Conservation (phyloP, 106 monocot species). For the Acanthochlamys bracteata region DNA sequence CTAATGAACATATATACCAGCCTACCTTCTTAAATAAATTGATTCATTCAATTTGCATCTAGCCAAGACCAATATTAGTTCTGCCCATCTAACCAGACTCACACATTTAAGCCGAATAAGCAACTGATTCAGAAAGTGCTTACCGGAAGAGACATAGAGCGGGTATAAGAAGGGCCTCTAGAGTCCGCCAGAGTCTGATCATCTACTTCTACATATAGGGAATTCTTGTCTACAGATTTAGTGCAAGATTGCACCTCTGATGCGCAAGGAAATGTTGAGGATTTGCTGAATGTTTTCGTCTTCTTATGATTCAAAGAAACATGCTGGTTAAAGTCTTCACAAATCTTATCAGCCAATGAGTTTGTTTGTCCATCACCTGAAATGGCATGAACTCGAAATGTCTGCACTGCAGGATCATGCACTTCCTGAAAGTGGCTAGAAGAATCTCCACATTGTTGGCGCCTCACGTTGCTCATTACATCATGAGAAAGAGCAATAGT, state of each 20-base stretch:
- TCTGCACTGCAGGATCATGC: not conserved
- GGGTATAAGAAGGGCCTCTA: not conserved
- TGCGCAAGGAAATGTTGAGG: not conserved
- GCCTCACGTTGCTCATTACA: not conserved
- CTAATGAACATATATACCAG: no score
- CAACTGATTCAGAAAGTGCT: not conserved
- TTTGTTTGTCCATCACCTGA: not conserved
- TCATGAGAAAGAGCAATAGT: not conserved
- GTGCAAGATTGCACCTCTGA: not conserved
- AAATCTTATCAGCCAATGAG: not conserved
- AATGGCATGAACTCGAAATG: not conserved
- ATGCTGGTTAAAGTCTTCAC: not conserved
- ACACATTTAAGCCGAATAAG: not conserved
- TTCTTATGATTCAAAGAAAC: not conserved
- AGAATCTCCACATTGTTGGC: not conserved
- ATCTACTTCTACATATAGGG: not conserved
- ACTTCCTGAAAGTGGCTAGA: not conserved
- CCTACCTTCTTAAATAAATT: no score
- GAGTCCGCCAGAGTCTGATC: not conserved
- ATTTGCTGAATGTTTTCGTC: not conserved
- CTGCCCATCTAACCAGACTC: not conserved
- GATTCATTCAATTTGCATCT: no score
- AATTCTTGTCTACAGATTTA: not conserved
- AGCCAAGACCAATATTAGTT: no score
- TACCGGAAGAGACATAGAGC: constrained; percentile 1